phyloP scores from a whole-genome alignment of 805 yeast species.

The Spathaspora passalidarum region DNA sequence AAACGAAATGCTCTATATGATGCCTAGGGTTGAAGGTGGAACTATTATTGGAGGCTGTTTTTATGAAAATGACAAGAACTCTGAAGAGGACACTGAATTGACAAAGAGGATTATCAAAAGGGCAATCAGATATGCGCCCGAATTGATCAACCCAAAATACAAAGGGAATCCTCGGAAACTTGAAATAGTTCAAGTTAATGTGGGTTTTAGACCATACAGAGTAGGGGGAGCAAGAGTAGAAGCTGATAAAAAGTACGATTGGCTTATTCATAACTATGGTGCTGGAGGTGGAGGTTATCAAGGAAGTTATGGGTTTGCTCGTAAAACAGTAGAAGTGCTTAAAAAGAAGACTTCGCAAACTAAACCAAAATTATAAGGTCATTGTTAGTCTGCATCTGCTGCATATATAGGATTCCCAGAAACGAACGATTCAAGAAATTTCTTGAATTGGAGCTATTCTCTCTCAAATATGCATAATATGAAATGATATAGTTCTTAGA shows the following conservation, averaged over 20 bases:
- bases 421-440: too few relatives aligned
- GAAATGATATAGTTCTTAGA: too few relatives aligned
- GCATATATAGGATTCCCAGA: too few relatives aligned
- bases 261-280: slow-evolving; percentile 64
- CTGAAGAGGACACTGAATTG: slow-evolving; percentile 38
- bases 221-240: slow-evolving; percentile 36
- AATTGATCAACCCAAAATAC: slow-evolving; percentile 26
- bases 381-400: too few relatives aligned
- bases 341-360: neutral
- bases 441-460: too few relatives aligned
- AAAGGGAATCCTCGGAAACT: slow-evolving; percentile 23
- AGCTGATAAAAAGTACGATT: slow-evolving; percentile 19
- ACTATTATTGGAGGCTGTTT: slow-evolving; percentile 60
- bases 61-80: slow-evolving; percentile 12
- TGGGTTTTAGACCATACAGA: slow-evolving; percentile 40
- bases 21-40: slow-evolving; percentile 78
- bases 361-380: neutral
- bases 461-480: too few relatives aligned
- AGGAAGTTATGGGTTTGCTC: slow-evolving; percentile 63
- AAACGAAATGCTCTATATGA: slow-evolving; percentile 51
- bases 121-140: slow-evolving; percentile 43
- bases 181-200: slow-evolving; percentile 29
- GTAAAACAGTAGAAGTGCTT: slow-evolving; percentile 32
- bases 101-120: slow-evolving; percentile 45
- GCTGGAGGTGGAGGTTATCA: slow-evolving; percentile 81